phyloP scores from a whole-genome alignment of 169 alveolate genomes.

The Cryptosporidium viatorum region DNA sequence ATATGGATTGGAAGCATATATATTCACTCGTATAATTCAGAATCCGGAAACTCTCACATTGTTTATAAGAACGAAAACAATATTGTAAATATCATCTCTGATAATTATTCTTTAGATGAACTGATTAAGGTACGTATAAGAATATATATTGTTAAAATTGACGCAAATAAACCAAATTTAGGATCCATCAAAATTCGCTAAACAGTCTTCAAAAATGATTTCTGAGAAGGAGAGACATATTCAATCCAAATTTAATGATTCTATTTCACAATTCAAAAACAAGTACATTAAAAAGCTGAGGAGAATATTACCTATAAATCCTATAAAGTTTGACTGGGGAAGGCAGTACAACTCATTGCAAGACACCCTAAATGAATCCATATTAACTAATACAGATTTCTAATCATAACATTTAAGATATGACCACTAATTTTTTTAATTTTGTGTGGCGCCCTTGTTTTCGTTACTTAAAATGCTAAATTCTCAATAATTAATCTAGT shows the following conservation, averaged over 20 bases:
- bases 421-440: not conserved
- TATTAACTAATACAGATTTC: not conserved
- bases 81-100: slow-evolving; percentile 8
- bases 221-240: slow-evolving; percentile 15
- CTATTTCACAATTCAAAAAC: not conserved
- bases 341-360: slow-evolving; percentile 2
- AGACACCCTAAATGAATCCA: slow-evolving; percentile 41
- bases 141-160: not conserved
- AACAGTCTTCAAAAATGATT: slow-evolving; percentile 5
- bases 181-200: slow-evolving; percentile 26
- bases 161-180: not conserved
- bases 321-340: slow-evolving; percentile 52
- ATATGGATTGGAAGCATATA: slow-evolving; percentile 30
- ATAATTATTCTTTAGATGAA: not conserved
- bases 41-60: slow-evolving; percentile 60
- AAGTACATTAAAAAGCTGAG: slow-evolving; percentile 23
- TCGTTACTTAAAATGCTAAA: not conserved
- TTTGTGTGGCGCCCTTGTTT: not conserved
- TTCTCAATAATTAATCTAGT: too few relatives aligned
- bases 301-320: slow-evolving; percentile 42
- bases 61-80: slow-evolving; percentile 18
- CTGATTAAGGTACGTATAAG: slow-evolving; percentile 8
- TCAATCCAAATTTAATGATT: slow-evolving; percentile 12
- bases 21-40: slow-evolving; percentile 34
- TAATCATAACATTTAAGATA: not conserved